A percentile compares a stretch with the other conserved stretches of the same genome.
These are phyloP conservation scores for Acer negundo DNA, from an alignment of 345 rosid genomes.

Conservation along the genomic window DNA sequence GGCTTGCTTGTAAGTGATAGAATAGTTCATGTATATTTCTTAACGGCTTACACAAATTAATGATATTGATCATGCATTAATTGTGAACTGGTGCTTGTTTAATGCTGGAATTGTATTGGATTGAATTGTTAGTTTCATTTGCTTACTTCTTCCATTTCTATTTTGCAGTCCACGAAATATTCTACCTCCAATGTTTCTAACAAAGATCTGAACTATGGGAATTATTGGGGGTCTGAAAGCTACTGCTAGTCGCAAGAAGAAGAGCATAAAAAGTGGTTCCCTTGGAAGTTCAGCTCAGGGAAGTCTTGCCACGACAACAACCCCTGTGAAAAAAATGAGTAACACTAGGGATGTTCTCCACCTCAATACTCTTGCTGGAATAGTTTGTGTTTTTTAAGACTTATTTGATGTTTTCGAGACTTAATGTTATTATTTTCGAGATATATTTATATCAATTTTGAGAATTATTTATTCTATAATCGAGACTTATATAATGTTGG, in stretches of 20 bases:
- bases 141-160: background rate
- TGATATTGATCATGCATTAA: no score
- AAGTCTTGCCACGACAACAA: conserved; percentile 7
- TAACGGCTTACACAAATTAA: no score
- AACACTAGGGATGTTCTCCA: conserved; percentile 15
- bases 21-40: no score
- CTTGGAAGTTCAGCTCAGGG: background rate
- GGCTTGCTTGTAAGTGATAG: no score
- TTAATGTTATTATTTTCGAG: no score
- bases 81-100: background rate
- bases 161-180: conserved; percentile 20
- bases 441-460: no score
- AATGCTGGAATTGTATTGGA: background rate
- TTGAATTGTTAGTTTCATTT: background rate
- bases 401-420: no score
- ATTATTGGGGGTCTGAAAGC: background rate
- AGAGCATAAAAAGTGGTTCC: conserved; percentile 1
- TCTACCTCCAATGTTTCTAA: background rate
- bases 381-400: no score
- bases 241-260: conserved; percentile 6
- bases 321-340: conserved; percentile 3
- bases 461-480: no score
- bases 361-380: background rate
- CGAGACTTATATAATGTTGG: no score
- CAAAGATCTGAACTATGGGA: conserved; percentile 13